Evolutionary conservation across 2,329 filamentous ascomycete genomes (phyloP).

Genomic region (Alternaria sp.): DNA sequence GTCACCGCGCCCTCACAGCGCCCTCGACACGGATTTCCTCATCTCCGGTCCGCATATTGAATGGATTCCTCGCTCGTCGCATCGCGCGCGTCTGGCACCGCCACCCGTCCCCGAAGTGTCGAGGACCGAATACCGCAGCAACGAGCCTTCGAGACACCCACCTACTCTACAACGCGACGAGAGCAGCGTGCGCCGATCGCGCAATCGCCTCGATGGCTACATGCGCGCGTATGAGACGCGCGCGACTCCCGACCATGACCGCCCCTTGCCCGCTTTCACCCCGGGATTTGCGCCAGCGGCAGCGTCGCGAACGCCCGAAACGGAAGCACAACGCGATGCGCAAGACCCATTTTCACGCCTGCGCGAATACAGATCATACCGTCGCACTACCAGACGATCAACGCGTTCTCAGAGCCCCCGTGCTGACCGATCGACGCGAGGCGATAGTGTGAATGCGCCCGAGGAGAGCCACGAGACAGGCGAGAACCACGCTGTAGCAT

Average conservation of each 20-base stretch:
- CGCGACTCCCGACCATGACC: conserved; percentile 15
- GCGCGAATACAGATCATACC: conserved; percentile 15
- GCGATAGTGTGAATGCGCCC: conserved; percentile 6
- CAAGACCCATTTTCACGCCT: conserved; percentile 3
- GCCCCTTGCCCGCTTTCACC: conserved; percentile 38
- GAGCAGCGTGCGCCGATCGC: conserved; percentile 19
- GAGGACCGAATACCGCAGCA: conserved; percentile 23
- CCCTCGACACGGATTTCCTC: conserved; percentile 26
- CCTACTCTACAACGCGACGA: conserved; percentile 22
- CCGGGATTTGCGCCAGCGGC: conserved; percentile 45
- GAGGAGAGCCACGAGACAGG: conserved; percentile 32
- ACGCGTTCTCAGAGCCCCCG: conserved; percentile 22
- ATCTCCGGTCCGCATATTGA: conserved; percentile 15
- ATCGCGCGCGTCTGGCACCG: conserved; percentile 32
- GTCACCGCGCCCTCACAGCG: conserved; percentile 26
- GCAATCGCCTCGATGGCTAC: conserved; percentile 13
- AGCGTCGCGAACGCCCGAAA: conserved; percentile 16
- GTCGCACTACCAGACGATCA: conserved; percentile 9
- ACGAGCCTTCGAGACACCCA: conserved; percentile 19
- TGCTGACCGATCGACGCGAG: conserved; percentile 4
- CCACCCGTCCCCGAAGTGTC: conserved; percentile 45
- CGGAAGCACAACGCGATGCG: conserved; percentile 9
- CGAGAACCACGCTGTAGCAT: conserved; percentile 36
- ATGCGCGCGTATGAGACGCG: conserved; percentile 22
- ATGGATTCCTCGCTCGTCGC: conserved; percentile 22